A percentile compares a stretch with the other conserved stretches of the same genome.
Evolutionary conservation across 2,329 filamentous ascomycete species (phyloP).

Genomic region (Apiospora arundinis): DNA sequence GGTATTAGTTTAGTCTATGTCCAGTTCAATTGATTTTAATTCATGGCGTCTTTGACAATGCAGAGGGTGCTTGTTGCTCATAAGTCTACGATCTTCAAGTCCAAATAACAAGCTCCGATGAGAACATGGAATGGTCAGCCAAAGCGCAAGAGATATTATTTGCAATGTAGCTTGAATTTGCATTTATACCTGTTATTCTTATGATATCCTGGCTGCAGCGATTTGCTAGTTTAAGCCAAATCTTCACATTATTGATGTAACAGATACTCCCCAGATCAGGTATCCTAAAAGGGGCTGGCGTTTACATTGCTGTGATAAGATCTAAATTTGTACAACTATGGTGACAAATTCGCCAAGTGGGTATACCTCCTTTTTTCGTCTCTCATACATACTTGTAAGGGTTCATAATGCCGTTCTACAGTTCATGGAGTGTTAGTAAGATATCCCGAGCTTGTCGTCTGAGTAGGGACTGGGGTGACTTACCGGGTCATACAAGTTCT

Average conservation of each 20-base stretch:
- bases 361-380: not conserved
- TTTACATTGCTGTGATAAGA: not conserved
- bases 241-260: not conserved
- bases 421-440: slow-evolving; percentile 28
- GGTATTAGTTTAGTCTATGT: too few species aligned
- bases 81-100: too few species aligned
- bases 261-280: not conserved
- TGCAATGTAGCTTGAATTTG: not conserved
- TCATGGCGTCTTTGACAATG: too few species aligned
- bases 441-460: not conserved
- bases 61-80: too few species aligned
- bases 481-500: slow-evolving; percentile 92
- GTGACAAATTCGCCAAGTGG: not conserved
- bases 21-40: not conserved
- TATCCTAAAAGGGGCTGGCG: not conserved
- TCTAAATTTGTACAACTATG: not conserved
- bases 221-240: not conserved
- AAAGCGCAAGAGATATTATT: too few species aligned
- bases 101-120: too few species aligned
- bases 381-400: slow-evolving; percentile 90
- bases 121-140: too few species aligned
- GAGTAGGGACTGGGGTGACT: slow-evolving; percentile 49
- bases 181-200: not conserved
- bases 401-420: slow-evolving; percentile 96
- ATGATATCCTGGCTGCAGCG: not conserved